Evolutionary conservation across 352 stramenopile species (phyloP).

Genomic region (Pelagophyceae sp.): DNA sequence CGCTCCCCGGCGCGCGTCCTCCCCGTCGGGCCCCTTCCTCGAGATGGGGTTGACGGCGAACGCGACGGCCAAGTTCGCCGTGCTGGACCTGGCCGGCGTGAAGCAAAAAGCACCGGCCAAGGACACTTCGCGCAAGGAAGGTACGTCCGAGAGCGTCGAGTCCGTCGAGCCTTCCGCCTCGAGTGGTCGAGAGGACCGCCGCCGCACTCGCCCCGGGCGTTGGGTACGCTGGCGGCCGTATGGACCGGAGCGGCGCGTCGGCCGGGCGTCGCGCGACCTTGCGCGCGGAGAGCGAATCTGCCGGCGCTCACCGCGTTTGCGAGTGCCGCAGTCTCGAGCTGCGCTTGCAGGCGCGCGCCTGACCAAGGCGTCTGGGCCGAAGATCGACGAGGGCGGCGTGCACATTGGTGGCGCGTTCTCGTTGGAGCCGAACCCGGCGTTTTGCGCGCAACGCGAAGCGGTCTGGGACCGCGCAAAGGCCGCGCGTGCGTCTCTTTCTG

Average conservation of each 20-base stretch:
- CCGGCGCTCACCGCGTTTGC: no score
- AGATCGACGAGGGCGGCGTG: slow-evolving; percentile 41
- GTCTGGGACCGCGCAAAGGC: slow-evolving; percentile 60
- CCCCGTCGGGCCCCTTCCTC: no score
- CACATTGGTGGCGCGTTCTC: slow-evolving; percentile 69
- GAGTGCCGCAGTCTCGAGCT: no score
- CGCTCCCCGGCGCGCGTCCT: no score
- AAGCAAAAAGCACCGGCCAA: slow-evolving; percentile 27
- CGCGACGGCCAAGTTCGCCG: slow-evolving; percentile 39
- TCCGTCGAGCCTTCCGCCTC: slow-evolving; percentile 44
- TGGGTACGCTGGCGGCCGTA: no score
- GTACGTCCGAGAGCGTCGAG: slow-evolving; percentile 25
- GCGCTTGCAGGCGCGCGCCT: slow-evolving; percentile 39
- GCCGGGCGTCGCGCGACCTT: no score
- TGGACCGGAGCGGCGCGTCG: no score
- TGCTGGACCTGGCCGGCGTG: slow-evolving; percentile 37
- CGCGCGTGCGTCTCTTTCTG: slow-evolving; percentile 33
- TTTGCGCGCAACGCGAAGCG: slow-evolving; percentile 58
- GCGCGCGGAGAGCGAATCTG: no score
- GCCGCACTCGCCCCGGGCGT: no score
- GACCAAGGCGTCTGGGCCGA: slow-evolving; percentile 24
- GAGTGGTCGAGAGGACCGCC: slow-evolving; percentile 40
- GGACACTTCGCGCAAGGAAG: slow-evolving; percentile 13
- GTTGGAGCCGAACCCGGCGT: slow-evolving; percentile 65
- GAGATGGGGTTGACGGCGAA: no score